Evolutionary conservation across 2,329 filamentous ascomycete genomes (phyloP).

Genomic region (Massarina eburnea): DNA sequence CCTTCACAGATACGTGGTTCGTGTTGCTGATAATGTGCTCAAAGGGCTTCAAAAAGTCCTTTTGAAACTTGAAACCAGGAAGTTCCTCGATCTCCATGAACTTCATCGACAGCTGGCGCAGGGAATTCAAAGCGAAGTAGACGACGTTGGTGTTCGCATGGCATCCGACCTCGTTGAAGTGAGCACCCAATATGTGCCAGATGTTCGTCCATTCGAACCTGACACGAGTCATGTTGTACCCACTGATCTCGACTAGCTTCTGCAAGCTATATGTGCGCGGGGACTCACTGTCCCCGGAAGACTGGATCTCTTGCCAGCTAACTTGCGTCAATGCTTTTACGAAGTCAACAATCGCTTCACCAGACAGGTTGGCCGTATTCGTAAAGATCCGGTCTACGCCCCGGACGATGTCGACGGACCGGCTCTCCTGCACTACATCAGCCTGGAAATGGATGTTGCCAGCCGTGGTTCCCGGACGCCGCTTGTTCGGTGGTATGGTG

Average conservation of each 20-base stretch:
- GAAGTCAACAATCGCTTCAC: constrained; percentile 94
- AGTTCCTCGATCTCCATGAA: constrained; percentile 99
- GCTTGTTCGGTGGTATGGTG: constrained; percentile 58
- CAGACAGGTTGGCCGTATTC: constrained; percentile 88
- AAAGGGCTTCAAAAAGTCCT: constrained; percentile 97
- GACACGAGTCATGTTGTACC: constrained; percentile 99
- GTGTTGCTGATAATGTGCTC: constrained; percentile 97
- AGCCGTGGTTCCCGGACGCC: constrained; percentile 49
- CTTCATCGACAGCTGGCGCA: constrained; percentile 94
- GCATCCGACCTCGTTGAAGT: constrained; percentile 97
- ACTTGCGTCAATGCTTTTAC: constrained; percentile 90
- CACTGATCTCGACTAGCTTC: constrained; percentile 97
- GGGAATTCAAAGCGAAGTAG: constrained; percentile 93
- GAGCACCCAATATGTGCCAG: constrained; percentile 95
- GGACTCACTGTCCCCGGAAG: constrained; percentile 92
- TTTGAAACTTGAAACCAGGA: constrained; percentile 99
- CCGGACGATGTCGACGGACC: constrained; percentile 89
- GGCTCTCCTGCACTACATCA: constrained; percentile 88
- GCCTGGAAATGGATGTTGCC: constrained; percentile 58
- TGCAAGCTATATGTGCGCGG: constrained; percentile 96
- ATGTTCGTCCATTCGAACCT: constrained; percentile 98
- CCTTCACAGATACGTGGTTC: constrained; percentile 87
- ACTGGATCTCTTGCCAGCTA: constrained; percentile 98
- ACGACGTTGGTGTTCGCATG: constrained; percentile 96
- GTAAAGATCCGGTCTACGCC: constrained; percentile 95